A percentile compares a stretch with the other conserved stretches of the same genome.
phyloP scores from a whole-genome alignment of 2,329 filamentous ascomycete species.

The Blastomyces gilchristii region DNA sequence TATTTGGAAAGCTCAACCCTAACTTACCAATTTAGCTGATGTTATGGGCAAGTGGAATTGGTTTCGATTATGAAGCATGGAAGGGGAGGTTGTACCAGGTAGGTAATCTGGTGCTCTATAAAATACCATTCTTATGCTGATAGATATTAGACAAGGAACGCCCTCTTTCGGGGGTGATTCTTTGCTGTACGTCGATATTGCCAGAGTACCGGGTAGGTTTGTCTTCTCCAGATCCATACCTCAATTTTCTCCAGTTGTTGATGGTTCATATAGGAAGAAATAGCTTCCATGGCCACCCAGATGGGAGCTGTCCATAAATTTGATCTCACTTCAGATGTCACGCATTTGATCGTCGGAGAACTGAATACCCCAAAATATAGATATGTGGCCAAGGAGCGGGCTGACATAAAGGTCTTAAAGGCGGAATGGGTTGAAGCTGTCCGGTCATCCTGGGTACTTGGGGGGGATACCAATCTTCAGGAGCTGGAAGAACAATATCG shows the following conservation, averaged over 20 bases:
- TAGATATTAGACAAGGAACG: slow-evolving; percentile 44
- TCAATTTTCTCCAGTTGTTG: slow-evolving; percentile 8
- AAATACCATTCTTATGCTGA: not conserved
- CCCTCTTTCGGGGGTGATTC: slow-evolving; percentile 60
- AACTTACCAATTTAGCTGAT: not conserved
- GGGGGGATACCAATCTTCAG: slow-evolving; percentile 61
- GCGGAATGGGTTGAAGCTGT: slow-evolving; percentile 79
- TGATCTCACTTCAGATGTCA: slow-evolving; percentile 91
- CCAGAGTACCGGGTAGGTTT: slow-evolving; percentile 63
- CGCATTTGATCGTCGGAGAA: slow-evolving; percentile 83
- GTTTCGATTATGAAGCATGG: slow-evolving; percentile 33
- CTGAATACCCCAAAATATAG: slow-evolving; percentile 88
- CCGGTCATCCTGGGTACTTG: slow-evolving; percentile 67
- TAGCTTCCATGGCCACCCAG: slow-evolving; percentile 48
- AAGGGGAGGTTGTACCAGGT: slow-evolving; percentile 28
- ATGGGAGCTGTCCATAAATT: slow-evolving; percentile 82
- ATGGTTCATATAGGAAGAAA: slow-evolving; percentile 26
- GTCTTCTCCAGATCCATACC: slow-evolving; percentile 7
- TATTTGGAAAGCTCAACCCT: not conserved
- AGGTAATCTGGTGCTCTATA: slow-evolving; percentile 14
- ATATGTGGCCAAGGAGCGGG: slow-evolving; percentile 81
- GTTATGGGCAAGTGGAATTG: not conserved
- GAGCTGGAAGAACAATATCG: slow-evolving; percentile 53
- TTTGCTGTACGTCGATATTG: slow-evolving; percentile 80
- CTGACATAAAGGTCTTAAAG: slow-evolving; percentile 73